These are phyloP conservation scores for Bipolaris oryzae DNA, from an alignment of 2,329 filamentous ascomycete genomes.

Conservation along the genomic window DNA sequence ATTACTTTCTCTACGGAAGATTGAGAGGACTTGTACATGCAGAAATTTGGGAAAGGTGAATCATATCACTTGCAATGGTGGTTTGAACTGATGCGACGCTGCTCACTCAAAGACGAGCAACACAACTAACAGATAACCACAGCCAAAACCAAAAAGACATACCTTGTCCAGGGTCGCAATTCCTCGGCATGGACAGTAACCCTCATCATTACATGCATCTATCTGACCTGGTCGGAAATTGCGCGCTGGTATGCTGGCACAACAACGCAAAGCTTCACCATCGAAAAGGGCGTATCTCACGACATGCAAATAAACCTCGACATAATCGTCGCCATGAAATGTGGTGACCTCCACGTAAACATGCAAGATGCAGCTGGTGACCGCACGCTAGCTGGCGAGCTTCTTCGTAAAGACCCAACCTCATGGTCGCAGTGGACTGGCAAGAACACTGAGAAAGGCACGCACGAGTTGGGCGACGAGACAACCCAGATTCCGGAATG, in stretches of 20 bases:
- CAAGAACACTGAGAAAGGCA: slow-evolving; percentile 66
- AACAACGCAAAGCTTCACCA: slow-evolving; percentile 88
- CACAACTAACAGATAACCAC: slow-evolving; percentile 20
- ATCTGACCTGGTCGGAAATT: slow-evolving; percentile 80
- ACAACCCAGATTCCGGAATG: slow-evolving; percentile 46
- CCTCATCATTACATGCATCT: slow-evolving; percentile 73
- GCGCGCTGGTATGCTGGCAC: slow-evolving; percentile 81
- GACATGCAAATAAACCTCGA: slow-evolving; percentile 94
- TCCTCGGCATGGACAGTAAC: slow-evolving; percentile 94
- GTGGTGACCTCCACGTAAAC: slow-evolving; percentile 88
- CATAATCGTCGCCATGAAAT: slow-evolving; percentile 87
- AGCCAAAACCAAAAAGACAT: slow-evolving; percentile 97
- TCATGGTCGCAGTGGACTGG: slow-evolving; percentile 79
- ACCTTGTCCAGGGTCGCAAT: slow-evolving; percentile 80
- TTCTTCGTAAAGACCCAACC: slow-evolving; percentile 77
- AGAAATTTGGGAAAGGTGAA: neutral
- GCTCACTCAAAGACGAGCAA: neutral
- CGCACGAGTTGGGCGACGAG: slow-evolving; percentile 53
- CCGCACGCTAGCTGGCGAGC: slow-evolving; percentile 79
- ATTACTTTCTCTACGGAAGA: neutral
- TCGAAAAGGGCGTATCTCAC: slow-evolving; percentile 89
- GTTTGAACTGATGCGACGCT: slow-evolving; percentile 5
- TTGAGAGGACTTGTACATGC: neutral
- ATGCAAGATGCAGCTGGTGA: slow-evolving; percentile 96
- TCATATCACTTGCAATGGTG: neutral